Evolutionary conservation across 495 filamentous ascomycete species (phyloP).

Genomic region (Jackrogersella multiformis): DNA sequence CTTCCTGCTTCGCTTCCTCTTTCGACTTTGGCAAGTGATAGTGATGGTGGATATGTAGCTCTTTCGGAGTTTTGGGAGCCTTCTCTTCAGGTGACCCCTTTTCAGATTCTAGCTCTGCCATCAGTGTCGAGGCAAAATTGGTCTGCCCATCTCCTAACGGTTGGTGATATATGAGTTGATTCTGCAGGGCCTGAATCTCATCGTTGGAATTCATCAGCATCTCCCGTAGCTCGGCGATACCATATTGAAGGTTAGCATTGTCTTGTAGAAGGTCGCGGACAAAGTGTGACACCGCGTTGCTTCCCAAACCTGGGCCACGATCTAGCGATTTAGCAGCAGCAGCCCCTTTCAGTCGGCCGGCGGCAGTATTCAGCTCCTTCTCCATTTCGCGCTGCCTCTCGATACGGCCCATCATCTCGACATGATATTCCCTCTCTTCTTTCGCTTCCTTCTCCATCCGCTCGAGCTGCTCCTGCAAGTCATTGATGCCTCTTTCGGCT

Average conservation of each 20-base stretch:
- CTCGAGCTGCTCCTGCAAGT: conserved; percentile 87
- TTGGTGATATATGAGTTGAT: conserved; percentile 84
- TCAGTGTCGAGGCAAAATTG: conserved; percentile 63
- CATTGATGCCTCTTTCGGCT: conserved; percentile 76
- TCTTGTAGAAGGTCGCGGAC: conserved; percentile 95
- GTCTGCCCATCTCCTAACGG: conserved; percentile 60
- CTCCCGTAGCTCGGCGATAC: conserved; percentile 88
- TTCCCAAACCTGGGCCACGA: conserved; percentile 58
- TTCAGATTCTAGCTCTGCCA: conserved; percentile 72
- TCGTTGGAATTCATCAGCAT: conserved; percentile 93
- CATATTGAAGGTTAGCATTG: conserved; percentile 90
- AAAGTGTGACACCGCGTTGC: conserved; percentile 85
- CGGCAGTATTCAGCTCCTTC: conserved; percentile 77
- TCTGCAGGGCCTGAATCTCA: conserved; percentile 85
- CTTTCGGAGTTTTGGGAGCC: conserved; percentile 65
- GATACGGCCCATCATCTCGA: conserved; percentile 81
- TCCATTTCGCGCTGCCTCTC: conserved; percentile 79
- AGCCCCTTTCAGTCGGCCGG: conserved; percentile 79
- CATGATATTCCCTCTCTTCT: conserved; percentile 83
- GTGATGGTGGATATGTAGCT: conserved; percentile 91
- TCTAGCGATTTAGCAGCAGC: conserved; percentile 71
- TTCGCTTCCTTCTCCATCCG: conserved; percentile 84
- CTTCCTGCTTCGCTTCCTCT: conserved; percentile 70
- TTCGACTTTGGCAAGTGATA: conserved; percentile 75
- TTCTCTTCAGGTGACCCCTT: conserved; percentile 49